These are phyloP conservation scores for Hericium coralloides DNA, from an alignment of 768 basidiomycete genomes.

Conservation along the genomic window DNA sequence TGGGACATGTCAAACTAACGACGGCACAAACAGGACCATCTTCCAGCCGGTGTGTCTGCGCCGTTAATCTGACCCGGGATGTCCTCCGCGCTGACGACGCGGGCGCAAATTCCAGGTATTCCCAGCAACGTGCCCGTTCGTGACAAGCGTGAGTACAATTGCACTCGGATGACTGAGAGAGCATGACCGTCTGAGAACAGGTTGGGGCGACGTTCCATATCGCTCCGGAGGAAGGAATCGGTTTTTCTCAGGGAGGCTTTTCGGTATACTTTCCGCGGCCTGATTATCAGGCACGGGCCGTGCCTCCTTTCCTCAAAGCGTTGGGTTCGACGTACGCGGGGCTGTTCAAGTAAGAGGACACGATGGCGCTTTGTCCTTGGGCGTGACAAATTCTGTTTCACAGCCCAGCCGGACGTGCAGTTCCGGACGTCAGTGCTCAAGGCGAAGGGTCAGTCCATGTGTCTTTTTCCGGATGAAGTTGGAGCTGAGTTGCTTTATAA, in stretches of 20 bases:
- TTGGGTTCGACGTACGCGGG: slow-evolving; percentile 11
- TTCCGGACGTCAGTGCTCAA: slow-evolving; percentile 4
- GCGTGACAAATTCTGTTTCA: slow-evolving; percentile 15
- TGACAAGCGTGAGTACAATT: slow-evolving; percentile 41
- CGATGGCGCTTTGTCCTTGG: neutral
- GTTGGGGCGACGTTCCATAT: slow-evolving; percentile 29
- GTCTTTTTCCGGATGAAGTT: slow-evolving; percentile 7
- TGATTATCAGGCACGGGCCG: slow-evolving; percentile 1
- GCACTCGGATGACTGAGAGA: slow-evolving; percentile 50
- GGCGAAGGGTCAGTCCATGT: slow-evolving; percentile 20
- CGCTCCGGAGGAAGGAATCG: slow-evolving; percentile 6
- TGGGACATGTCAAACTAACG: slow-evolving; percentile 47
- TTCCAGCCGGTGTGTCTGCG: slow-evolving; percentile 25
- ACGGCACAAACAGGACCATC: slow-evolving; percentile 40
- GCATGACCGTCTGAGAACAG: slow-evolving; percentile 44
- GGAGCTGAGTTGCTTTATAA: neutral
- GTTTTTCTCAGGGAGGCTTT: slow-evolving; percentile 62
- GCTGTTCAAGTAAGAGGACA: slow-evolving; percentile 7
- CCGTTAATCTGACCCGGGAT: neutral
- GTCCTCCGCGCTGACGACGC: too few species aligned
- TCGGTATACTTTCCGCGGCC: slow-evolving; percentile 39
- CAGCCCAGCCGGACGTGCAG: neutral
- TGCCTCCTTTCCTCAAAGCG: slow-evolving; percentile 6
- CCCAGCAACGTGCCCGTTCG: slow-evolving; percentile 43
- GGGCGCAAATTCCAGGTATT: slow-evolving; percentile 25